These are phyloP conservation scores for Sporothrix humicola DNA, from an alignment of 2,329 filamentous ascomycete genomes.

Conservation along the genomic window DNA sequence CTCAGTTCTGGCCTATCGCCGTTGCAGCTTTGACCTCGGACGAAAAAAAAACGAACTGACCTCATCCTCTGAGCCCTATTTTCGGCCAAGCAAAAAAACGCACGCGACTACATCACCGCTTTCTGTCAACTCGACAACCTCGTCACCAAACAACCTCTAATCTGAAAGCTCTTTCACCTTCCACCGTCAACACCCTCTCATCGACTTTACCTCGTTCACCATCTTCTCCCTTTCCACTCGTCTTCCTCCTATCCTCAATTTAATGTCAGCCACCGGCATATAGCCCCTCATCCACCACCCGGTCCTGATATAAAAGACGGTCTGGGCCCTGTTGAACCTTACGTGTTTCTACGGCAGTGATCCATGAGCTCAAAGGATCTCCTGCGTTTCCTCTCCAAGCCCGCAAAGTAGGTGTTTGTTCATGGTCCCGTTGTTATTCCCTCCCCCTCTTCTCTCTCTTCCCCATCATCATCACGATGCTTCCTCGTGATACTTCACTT, in stretches of 20 bases:
- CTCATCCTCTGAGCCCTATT: background rate
- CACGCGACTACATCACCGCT: conserved; percentile 21
- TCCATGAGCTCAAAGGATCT: conserved; percentile 93
- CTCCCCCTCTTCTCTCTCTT: conserved; percentile 25
- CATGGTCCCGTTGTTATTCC: background rate
- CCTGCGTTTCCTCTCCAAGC: conserved; percentile 91
- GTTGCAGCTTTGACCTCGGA: conserved; percentile 13
- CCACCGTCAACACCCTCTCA: background rate
- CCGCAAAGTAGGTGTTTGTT: conserved; percentile 76
- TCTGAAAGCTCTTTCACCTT: background rate
- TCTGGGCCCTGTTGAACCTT: conserved; percentile 26
- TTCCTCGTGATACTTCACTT: background rate
- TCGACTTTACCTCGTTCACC: background rate
- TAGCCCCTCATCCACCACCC: conserved; percentile 8
- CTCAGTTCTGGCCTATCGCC: conserved; percentile 24
- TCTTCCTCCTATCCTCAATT: conserved; percentile 3
- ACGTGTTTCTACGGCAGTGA: conserved; percentile 46
- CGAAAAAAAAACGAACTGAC: background rate
- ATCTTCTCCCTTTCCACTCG: background rate
- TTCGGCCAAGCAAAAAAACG: conserved; percentile 12
- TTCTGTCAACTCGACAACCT: background rate
- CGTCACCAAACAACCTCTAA: background rate
- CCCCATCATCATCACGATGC: background rate
- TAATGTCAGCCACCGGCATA: conserved; percentile 28
- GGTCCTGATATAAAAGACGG: conserved; percentile 19